These are phyloP conservation scores for Xanthoceras sorbifolium DNA, from an alignment of 345 rosid species.

Conservation along the genomic window DNA sequence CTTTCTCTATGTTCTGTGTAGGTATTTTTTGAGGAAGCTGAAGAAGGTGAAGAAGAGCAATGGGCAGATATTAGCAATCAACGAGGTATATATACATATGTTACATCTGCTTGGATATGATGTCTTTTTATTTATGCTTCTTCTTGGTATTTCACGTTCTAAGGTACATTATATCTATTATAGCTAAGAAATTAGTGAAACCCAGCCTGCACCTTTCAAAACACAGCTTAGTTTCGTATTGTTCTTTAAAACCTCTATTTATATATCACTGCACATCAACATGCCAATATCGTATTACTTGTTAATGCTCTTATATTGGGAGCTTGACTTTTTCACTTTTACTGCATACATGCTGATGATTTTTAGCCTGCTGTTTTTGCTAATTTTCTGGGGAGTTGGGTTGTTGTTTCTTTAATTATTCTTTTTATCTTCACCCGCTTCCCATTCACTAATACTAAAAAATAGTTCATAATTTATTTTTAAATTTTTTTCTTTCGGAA, in stretches of 20 bases:
- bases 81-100: constrained; percentile 5
- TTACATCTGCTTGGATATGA: background rate
- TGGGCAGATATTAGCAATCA: constrained; percentile 22
- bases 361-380: background rate
- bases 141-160: background rate
- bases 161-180: too few species aligned
- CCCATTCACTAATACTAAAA: too few species aligned
- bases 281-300: background rate
- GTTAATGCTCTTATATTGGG: too few species aligned
- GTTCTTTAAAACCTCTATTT: background rate
- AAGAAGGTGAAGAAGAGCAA: constrained; percentile 23
- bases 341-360: too few species aligned
- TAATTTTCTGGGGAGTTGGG: too few species aligned
- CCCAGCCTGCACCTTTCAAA: too few species aligned
- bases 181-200: too few species aligned
- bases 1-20: background rate
- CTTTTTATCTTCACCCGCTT: background rate
- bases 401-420: too few species aligned
- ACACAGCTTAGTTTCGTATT: too few species aligned
- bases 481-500: too few species aligned
- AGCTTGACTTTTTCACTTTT: too few species aligned
- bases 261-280: background rate
- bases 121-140: background rate
- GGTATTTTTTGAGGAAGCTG: constrained; percentile 28
- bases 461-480: too few species aligned